Evolutionary conservation across 2,329 filamentous ascomycete genomes (phyloP), one percentile per base, ranked within the genome.

Genomic region (Stagonosporopsis vannaccii): DNA sequence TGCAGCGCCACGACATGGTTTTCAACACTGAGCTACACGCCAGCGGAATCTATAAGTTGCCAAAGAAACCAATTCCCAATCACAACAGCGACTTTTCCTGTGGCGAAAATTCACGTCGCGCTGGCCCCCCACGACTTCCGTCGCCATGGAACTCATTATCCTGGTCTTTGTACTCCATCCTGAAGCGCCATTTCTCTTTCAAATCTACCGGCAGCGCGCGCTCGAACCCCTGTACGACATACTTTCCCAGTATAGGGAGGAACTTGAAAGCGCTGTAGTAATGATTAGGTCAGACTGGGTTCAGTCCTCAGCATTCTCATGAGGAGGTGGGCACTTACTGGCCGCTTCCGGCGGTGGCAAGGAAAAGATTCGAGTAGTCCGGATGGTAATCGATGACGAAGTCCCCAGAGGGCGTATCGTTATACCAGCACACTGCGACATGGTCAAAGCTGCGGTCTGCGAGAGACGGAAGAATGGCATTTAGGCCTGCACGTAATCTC

Each of bases 401-500:
- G 69, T 92, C 86, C 20, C 85, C 89, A 17, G 85, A 85, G 7
- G 85, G 81, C 65, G 89, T 92, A 76, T 92, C 89, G 5, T 86
- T 86, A 72, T 92, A 92, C 89, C 89, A 92, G 77, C 89, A 92
- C 49, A 91, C 76, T 22, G 87, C 80, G 2, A 86, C 88, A 49
- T 80, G 78, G 55, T 77, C 76, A 77, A 90, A 91, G 1, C 85
- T 84, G 23, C 89, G 80, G 22, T 82, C 79, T 45, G 80, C 81
- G 17, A 90, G 79, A 9, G 49, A 32, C 2, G 55, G 60, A 22
- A 60, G 47, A 7, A 59, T 30, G n/a, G 45, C 48, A 39, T 23
- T 32, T 13, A 62, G 32, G 11, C 56, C 59, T 17, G 32, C n/a
- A 12, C 52, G 49, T 12, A 62, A 32, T 19, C 48, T 40, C 13